A percentile compares a stretch with the other conserved stretches of the same genome.
These are phyloP conservation scores for Polychytrium aggregatum DNA, from an alignment of 192 early-diverging fungal species.

Conservation along the genomic window DNA sequence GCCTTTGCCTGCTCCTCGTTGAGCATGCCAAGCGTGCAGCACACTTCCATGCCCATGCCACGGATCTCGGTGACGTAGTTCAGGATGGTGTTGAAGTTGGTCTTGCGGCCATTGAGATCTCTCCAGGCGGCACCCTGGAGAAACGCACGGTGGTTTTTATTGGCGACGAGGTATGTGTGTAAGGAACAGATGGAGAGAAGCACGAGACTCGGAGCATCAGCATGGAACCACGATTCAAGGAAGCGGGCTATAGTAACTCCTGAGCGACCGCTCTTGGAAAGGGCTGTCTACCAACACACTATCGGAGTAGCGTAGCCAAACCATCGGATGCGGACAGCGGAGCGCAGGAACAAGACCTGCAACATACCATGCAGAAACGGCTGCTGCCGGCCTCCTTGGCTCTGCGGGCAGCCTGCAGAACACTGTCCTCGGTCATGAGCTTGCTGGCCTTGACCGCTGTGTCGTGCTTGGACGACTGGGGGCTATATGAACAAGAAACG, in stretches of 20 bases:
- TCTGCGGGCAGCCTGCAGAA: slow-evolving; percentile 54
- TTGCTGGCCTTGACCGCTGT: slow-evolving; percentile 59
- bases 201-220: too few species aligned
- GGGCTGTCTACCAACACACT: too few species aligned
- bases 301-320: too few species aligned
- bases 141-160: too few species aligned
- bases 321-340: too few species aligned
- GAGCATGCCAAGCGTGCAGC: slow-evolving; percentile 77
- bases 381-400: slow-evolving; percentile 69
- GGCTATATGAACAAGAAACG: slow-evolving; percentile 23
- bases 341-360: not conserved
- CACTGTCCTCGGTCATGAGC: slow-evolving; percentile 56
- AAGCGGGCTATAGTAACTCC: too few species aligned
- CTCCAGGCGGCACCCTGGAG: slow-evolving; percentile 65
- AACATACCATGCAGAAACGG: slow-evolving; percentile 62
- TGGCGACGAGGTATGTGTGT: too few species aligned
- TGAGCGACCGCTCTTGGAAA: too few species aligned
- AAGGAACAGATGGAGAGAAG: too few species aligned
- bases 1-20: slow-evolving; percentile 56
- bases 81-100: slow-evolving; percentile 70
- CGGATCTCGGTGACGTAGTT: slow-evolving; percentile 64
- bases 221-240: too few species aligned
- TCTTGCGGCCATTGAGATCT: slow-evolving; percentile 65
- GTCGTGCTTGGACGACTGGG: slow-evolving; percentile 64
- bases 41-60: slow-evolving; percentile 82